phyloP scores from a whole-genome alignment of 2,329 filamentous ascomycete species.

The Myotisia sp. region DNA sequence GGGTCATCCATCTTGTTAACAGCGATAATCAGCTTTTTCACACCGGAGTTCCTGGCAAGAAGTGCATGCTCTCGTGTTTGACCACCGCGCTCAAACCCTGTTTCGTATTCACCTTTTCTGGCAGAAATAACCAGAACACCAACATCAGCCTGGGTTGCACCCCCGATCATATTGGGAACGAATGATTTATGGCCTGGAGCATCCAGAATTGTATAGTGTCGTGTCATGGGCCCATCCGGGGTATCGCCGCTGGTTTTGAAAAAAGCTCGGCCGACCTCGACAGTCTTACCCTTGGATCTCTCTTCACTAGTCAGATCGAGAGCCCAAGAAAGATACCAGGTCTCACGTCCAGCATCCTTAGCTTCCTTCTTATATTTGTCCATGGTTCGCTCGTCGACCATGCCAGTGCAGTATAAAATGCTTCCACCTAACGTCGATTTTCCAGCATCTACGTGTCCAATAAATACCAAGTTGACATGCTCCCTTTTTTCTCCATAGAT shows the following conservation, averaged over 20 bases:
- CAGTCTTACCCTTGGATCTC: constrained; percentile 89
- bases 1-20: constrained; percentile 99
- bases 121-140: constrained; percentile 93
- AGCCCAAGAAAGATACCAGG: constrained; percentile 98
- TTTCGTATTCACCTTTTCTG: constrained; percentile 97
- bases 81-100: constrained; percentile 89
- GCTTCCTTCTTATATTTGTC: constrained; percentile 97
- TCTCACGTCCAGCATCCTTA: constrained; percentile 90
- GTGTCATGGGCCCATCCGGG: constrained; percentile 50
- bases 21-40: constrained; percentile 86
- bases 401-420: constrained; percentile 84
- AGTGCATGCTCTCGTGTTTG: constrained; percentile 97
- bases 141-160: constrained; percentile 82
- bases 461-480: constrained; percentile 89
- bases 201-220: constrained; percentile 90
- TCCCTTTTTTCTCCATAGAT: constrained; percentile 73
- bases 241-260: constrained; percentile 57
- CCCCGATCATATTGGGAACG: constrained; percentile 95
- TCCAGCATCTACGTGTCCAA: constrained; percentile 95
- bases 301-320: constrained; percentile 96
- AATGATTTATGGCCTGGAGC: constrained; percentile 97
- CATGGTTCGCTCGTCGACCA: constrained; percentile 98
- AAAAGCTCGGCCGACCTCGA: constrained; percentile 88
- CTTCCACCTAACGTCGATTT: constrained; percentile 93
- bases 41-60: constrained; percentile 93